Evolutionary conservation across 768 basidiomycete genomes (phyloP).

Genomic region (Panellus pusillus): DNA sequence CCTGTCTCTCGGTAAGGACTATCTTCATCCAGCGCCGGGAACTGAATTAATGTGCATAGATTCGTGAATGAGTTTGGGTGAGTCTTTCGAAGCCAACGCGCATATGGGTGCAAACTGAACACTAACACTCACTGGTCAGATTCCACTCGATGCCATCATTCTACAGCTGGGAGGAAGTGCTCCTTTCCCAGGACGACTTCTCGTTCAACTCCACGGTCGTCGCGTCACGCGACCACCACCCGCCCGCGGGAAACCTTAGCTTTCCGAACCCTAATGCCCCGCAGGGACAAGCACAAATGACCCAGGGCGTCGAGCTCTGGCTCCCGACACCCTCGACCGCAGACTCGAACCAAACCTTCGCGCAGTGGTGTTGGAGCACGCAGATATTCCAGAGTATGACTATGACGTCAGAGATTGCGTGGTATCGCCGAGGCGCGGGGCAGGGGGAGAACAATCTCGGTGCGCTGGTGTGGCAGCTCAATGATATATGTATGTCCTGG

Average conservation of each 20-base stretch:
- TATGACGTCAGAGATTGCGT: conserved; percentile 59
- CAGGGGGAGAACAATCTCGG: conserved; percentile 59
- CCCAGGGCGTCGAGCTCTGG: conserved; percentile 51
- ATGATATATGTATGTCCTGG: conserved; percentile 45
- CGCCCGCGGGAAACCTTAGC: conserved; percentile 48
- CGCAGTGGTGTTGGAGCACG: conserved; percentile 65
- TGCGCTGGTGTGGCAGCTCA: conserved; percentile 58
- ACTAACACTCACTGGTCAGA: conserved; percentile 26
- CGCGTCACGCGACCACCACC: conserved; percentile 56
- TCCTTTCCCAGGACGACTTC: conserved; percentile 50
- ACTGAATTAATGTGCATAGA: conserved; percentile 26
- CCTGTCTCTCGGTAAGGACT: conserved; percentile 43
- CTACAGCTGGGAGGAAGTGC: conserved; percentile 60
- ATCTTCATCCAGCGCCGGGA: neutral
- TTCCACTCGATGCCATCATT: conserved; percentile 67
- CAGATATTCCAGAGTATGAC: conserved; percentile 61
- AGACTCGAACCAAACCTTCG: conserved; percentile 56
- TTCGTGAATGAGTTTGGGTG: conserved; percentile 64
- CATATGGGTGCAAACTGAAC: no score
- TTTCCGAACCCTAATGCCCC: conserved; percentile 58
- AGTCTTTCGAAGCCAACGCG: conserved; percentile 8
- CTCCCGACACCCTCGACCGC: conserved; percentile 50
- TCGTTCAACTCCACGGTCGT: conserved; percentile 59
- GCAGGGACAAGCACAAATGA: conserved; percentile 55
- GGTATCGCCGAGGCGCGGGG: conserved; percentile 61